phyloP scores from a whole-genome alignment of 352 stramenopile species.

The Globisporangium abappressorium region DNA sequence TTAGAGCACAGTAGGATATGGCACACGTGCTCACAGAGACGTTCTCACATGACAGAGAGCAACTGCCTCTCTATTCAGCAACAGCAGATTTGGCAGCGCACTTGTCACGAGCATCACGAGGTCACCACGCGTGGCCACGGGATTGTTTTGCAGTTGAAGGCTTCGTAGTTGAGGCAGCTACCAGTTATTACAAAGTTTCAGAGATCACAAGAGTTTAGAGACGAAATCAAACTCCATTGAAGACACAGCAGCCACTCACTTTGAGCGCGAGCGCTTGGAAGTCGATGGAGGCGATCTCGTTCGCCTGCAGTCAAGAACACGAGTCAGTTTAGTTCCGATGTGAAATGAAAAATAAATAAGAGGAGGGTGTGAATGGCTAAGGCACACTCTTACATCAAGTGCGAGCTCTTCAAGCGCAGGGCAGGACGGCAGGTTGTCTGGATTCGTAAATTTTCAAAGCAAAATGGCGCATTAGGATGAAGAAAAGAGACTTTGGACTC shows the following conservation, averaged over 20 bases:
- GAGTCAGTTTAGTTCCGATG: neutral
- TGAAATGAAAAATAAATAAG: neutral
- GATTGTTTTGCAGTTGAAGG: conserved; percentile 43
- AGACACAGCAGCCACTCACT: conserved; percentile 12
- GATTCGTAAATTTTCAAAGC: neutral
- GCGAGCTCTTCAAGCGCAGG: conserved; percentile 52
- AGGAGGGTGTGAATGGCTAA: neutral
- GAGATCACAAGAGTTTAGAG: neutral
- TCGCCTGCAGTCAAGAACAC: conserved; percentile 27
- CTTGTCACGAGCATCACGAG: conserved; percentile 21
- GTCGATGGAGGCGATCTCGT: conserved; percentile 45
- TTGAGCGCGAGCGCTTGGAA: conserved; percentile 33
- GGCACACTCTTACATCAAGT: conserved; percentile 28
- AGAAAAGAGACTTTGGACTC: neutral
- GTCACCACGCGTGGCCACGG: conserved; percentile 18
- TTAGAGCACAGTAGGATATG: neutral
- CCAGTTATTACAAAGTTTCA: neutral
- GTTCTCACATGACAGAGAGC: conserved; percentile 31
- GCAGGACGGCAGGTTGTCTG: conserved; percentile 41
- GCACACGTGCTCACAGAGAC: neutral
- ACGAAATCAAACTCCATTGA: neutral
- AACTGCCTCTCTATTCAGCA: conserved; percentile 54
- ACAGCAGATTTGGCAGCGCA: conserved; percentile 42
- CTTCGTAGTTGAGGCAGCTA: conserved; percentile 48
- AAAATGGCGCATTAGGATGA: neutral